Evolutionary conservation across 2,329 filamentous ascomycete genomes (phyloP), one percentile per base, ranked within the genome.

Genomic region (Ambrosiella xylebori): DNA sequence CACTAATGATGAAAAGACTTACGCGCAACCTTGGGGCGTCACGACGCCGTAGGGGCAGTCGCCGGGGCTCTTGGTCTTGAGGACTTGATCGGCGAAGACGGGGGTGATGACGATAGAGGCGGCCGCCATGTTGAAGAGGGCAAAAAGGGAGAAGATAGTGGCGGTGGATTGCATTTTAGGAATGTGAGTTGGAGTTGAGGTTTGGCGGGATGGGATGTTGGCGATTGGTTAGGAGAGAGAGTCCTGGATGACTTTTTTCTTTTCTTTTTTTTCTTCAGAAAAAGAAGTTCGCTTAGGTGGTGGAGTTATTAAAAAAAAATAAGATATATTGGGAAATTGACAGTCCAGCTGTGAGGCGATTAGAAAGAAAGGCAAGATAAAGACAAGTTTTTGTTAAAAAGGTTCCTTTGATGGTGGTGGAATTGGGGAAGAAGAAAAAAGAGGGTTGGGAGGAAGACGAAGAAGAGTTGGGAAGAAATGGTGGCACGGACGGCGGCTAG

Each of bases 1-100:
- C 8, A 3, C n/a, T 50, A 27, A 12, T 27, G 38, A 12, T 44
- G 40, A 7, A 37, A 37, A 6, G 17, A 71, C 76, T 63, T 65
- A 81, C 78, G 71, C 78, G 74, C 78, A 81, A 39, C 78, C 78
- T 57, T 72, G 68, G 3, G 78, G 76, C 38, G 78, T 81, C 4
- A 73, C 71, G 15, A 77, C 75, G 39, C 78, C 78, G 63, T 75
- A 78, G 63, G 73, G 76, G 65, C 78, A 81, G 65, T 81, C 78
- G 36, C 72, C 74, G 1, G 64, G 40, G 13, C 53, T 57, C 15
- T 66, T 63, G 63, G 71, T 75, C 36, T 69, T 64, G n/a, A 81
- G 73, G 39, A 80, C 69, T 65, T 80, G 77, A 61, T 80, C 68
- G 19, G 65, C 60, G 47, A 66, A 68, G 62, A 81, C 72, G 55